Evolutionary conservation across 352 stramenopile species (phyloP).

Genomic region (Phytophthora chlamydospora): DNA sequence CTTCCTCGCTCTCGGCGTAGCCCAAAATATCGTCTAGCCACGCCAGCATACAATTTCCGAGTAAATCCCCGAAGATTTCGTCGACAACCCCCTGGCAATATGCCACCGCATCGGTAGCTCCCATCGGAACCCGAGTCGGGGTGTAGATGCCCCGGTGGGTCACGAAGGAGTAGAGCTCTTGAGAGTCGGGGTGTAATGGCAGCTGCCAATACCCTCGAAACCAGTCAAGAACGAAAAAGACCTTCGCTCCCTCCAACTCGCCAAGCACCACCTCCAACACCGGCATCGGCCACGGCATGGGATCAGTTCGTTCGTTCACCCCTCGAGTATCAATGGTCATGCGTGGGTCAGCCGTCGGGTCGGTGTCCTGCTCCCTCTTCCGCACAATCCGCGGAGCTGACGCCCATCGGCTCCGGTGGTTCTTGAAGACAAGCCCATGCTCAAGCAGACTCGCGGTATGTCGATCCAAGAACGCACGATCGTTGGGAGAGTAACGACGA

Average conservation of each 20-base stretch:
- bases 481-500: conserved; percentile 6
- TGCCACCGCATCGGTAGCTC: background rate
- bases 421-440: conserved; percentile 7
- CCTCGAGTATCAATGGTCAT: no score
- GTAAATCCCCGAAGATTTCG: no score
- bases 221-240: conserved; percentile 8
- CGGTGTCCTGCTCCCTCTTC: conserved; percentile 13
- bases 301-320: no score
- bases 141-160: conserved; percentile 19
- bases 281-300: no score
- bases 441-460: conserved; percentile 5
- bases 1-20: no score
- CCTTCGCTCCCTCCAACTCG: background rate
- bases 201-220: conserved; percentile 9
- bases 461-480: conserved; percentile 13
- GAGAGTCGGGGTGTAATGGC: conserved; percentile 21
- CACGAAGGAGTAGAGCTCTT: conserved; percentile 9
- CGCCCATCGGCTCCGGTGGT: conserved; percentile 11
- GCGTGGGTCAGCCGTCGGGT: background rate
- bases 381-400: conserved; percentile 12
- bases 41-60: no score
- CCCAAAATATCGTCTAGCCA: no score
- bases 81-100: background rate
- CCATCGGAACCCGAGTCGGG: conserved; percentile 9
- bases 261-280: background rate